phyloP scores from a whole-genome alignment of 169 alveolate species.

The Eimeria necatrix region DNA sequence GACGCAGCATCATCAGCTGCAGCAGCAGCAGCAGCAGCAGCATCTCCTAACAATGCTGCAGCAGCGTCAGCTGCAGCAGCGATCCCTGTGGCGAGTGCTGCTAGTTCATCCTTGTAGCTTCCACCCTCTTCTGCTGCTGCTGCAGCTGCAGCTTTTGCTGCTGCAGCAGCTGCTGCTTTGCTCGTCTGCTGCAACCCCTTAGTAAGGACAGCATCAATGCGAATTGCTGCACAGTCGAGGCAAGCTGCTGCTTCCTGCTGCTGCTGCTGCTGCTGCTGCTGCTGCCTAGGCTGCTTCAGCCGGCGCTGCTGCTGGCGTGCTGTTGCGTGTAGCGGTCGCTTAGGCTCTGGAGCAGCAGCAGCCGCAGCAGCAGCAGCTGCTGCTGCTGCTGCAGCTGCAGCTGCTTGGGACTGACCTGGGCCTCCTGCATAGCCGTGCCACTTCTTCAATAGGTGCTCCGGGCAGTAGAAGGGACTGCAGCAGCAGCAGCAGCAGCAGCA shows the following conservation, averaged over 20 bases:
- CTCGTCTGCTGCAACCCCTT: background rate
- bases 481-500: background rate
- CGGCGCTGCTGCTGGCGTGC: background rate
- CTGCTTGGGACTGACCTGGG: background rate
- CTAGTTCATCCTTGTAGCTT: background rate
- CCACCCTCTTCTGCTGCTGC: too few species aligned
- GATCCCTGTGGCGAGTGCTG: background rate
- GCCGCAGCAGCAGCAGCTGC: background rate
- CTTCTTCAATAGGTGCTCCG: background rate
- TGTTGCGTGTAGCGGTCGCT: background rate
- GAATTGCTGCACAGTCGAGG: background rate
- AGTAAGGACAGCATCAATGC: background rate
- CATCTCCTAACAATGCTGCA: background rate
- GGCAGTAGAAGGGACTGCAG: background rate
- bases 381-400: too few species aligned
- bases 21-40: background rate
- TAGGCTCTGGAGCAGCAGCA: background rate
- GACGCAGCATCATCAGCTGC: background rate
- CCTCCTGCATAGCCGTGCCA: background rate
- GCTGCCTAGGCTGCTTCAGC: background rate
- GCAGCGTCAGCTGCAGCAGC: background rate
- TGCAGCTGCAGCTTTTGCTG: background rate
- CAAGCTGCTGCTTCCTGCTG: background rate
- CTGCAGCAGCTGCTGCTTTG: background rate
- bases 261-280: slow-evolving; percentile 2